Conservation (phyloP, 805 yeast species). For the Metschnikowia proteae region DNA sequence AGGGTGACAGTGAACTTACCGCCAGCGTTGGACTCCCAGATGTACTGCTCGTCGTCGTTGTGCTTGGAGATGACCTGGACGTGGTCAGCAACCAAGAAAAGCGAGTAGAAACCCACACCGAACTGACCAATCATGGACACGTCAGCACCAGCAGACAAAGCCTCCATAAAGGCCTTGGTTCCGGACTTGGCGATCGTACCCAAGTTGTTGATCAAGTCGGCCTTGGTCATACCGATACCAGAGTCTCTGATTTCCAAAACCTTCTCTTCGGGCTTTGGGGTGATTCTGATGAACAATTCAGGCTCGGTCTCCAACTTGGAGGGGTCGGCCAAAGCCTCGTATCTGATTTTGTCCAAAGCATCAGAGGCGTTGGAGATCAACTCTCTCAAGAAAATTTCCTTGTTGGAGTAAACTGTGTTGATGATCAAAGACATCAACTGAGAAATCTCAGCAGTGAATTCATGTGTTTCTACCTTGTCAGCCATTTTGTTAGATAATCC, state of each 20-base stretch:
- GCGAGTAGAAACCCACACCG: conserved; percentile 99
- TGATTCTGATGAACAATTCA: conserved; percentile 93
- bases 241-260: conserved; percentile 96
- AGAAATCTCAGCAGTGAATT: conserved; percentile 99
- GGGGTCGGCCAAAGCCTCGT: conserved; percentile 92
- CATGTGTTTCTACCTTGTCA: conserved; percentile 72
- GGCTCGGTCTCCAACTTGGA: conserved; percentile 91
- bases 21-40: conserved; percentile 99
- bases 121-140: conserved; percentile 99
- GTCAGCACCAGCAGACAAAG: conserved; percentile 98
- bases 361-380: conserved; percentile 98
- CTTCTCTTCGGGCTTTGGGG: conserved; percentile 93
- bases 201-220: conserved; percentile 96
- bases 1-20: conserved; percentile 96
- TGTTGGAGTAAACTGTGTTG: conserved; percentile 99
- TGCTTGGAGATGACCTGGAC: conserved; percentile 98
- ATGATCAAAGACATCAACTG: conserved; percentile 99
- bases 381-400: conserved; percentile 98
- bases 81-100: conserved; percentile 97
- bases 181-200: conserved; percentile 99
- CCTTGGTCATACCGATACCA: conserved; percentile 99
- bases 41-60: conserved; percentile 98
- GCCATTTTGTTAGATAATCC: conserved; percentile 35
- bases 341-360: conserved; percentile 98
- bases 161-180: conserved; percentile 99